Conservation (phyloP, 805 yeast genomes). For the Candida palmyrensis region DNA sequence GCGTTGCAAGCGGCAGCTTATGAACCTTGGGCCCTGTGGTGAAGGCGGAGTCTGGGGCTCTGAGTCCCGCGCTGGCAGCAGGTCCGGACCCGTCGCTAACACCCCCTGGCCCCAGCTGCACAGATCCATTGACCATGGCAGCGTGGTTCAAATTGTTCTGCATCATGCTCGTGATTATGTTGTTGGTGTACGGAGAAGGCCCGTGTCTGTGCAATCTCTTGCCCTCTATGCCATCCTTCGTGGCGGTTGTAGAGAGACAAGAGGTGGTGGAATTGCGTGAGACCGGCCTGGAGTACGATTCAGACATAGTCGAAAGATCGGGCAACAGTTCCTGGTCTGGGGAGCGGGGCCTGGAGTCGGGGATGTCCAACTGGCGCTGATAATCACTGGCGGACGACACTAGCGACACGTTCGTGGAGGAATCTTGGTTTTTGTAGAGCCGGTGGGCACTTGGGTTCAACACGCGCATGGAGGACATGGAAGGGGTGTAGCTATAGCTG, state of each 20-base stretch:
- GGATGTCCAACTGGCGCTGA: conserved; percentile 11
- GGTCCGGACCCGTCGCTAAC: neutral
- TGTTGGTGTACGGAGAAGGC: conserved; percentile 30
- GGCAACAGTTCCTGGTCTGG: neutral
- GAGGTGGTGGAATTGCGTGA: conserved; percentile 62
- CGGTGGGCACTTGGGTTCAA: too few species aligned
- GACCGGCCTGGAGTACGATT: conserved; percentile 46
- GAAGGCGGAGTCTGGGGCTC: neutral
- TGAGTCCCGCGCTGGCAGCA: neutral
- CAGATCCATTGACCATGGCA: too few species aligned
- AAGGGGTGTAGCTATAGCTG: too few species aligned
- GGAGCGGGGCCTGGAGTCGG: conserved; percentile 3
- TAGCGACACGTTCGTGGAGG: conserved; percentile 15
- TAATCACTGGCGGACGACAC: conserved; percentile 23
- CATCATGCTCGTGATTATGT: conserved; percentile 24
- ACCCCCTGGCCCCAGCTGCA: too few species aligned
- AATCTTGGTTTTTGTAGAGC: too few species aligned
- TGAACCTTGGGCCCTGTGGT: neutral
- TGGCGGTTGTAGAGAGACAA: conserved; percentile 67
- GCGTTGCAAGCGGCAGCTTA: neutral
- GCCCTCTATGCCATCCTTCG: conserved; percentile 72
- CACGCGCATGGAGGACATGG: conserved; percentile 3
- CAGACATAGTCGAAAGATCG: conserved; percentile 6
- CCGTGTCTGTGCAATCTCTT: conserved; percentile 44
- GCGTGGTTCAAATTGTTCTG: conserved; percentile 4